Evolutionary conservation across 495 filamentous ascomycete genomes (phyloP), one percentile per base, ranked within the genome.

Genomic region (Zalerion maritima): DNA sequence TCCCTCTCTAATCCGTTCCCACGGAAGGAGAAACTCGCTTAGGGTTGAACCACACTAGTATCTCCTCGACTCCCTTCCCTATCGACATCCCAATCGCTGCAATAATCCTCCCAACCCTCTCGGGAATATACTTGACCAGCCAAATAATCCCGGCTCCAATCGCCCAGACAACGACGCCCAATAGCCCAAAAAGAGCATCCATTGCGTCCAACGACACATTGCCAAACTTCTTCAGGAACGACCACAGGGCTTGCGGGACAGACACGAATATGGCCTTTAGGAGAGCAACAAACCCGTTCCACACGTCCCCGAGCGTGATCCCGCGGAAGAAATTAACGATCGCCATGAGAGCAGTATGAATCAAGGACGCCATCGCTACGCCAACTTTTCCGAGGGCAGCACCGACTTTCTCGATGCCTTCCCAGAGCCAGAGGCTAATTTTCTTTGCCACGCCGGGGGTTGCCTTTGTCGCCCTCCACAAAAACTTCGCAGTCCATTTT

Each of bases 11-110:
- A n/a, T n/a, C n/a, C n/a, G n/a, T n/a, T n/a, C n/a, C n/a, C n/a
- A n/a, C n/a, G n/a, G n/a, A n/a, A n/a, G n/a, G n/a, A n/a, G n/a
- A n/a, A n/a, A n/a, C n/a, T n/a, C n/a, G n/a, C 45, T 60, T 59
- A 6, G 58, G 58, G 19, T 59, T 51, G 19, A 62, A 35, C 45
- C 41, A 58, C 3, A 58, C 54, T 35, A 49, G 19, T 1, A 60
- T 37, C 41, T 62, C 58, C 16, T 55, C 37, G 11, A 42, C 46
- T 5, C 44, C 58, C 22, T 49, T 52, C 5, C 31, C 45, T 1
- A 57, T 31, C n/a, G 46, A 50, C 2, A 33, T 30, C 16, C 46
- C 50, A 11, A 55, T 37, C 6, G 33, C 43, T 7, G 26, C 15
- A 7, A 58, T 4, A 0, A 62, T 50, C 17, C 44, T 39, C 32